phyloP scores from a whole-genome alignment of 208 protist genomes.

The Leishmania lainsoni region DNA sequence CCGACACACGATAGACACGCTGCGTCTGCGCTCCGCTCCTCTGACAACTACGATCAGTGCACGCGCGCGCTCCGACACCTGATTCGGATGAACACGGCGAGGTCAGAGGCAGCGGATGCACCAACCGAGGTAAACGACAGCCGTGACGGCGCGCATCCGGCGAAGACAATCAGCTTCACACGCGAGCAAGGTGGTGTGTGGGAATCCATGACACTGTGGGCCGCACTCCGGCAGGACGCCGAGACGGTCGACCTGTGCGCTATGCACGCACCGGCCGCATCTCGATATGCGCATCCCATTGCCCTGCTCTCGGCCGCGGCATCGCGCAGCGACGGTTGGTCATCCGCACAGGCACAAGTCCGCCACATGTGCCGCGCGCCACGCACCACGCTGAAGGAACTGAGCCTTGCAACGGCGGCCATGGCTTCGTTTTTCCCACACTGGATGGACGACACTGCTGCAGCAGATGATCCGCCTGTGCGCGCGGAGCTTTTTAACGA shows the following conservation, averaged over 20 bases:
- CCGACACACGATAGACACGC: slow-evolving; percentile 6
- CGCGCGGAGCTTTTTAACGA: slow-evolving; percentile 6
- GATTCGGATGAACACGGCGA: not conserved
- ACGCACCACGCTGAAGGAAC: slow-evolving; percentile 34
- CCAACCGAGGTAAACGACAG: not conserved
- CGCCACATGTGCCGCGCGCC: slow-evolving; percentile 17
- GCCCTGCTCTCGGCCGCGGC: slow-evolving; percentile 30
- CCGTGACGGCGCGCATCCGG: not conserved
- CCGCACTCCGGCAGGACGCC: slow-evolving; percentile 22
- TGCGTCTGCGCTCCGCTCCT: slow-evolving; percentile 11
- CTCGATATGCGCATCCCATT: slow-evolving; percentile 41
- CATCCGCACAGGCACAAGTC: slow-evolving; percentile 6
- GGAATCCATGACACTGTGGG: slow-evolving; percentile 48
- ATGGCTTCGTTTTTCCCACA: slow-evolving; percentile 16
- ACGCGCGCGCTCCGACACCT: slow-evolving; percentile 21
- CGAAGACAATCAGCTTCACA: slow-evolving; percentile 3
- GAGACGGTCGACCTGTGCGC: slow-evolving; percentile 32
- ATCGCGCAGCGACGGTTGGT: not conserved
- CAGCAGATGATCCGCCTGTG: not conserved
- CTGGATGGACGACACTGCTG: not conserved
- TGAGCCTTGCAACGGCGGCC: slow-evolving; percentile 34
- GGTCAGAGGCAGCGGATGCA: too few relatives aligned
- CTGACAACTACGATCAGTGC: slow-evolving; percentile 25
- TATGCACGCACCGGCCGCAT: slow-evolving; percentile 25
- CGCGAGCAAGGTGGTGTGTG: slow-evolving; percentile 28